A percentile compares a stretch with the other conserved stretches of the same genome.
These are phyloP conservation scores for Triangularia verruculosa DNA, from an alignment of 2,329 filamentous ascomycete species.

Conservation along the genomic window DNA sequence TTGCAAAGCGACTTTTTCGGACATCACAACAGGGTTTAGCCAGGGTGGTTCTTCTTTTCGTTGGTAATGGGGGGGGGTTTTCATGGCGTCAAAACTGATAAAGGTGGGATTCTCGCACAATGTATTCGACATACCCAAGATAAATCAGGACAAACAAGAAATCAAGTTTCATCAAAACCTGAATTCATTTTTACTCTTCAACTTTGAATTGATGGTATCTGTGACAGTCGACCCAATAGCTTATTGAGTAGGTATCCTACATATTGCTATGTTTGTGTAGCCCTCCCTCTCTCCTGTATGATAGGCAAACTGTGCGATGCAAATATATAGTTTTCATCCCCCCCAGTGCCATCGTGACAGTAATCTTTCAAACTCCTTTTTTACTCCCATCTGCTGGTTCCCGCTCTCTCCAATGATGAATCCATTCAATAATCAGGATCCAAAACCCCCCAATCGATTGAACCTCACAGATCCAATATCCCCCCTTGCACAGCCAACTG, in stretches of 20 bases:
- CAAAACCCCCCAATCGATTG: too few species aligned
- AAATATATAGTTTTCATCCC: too few species aligned
- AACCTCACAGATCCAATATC: too few species aligned
- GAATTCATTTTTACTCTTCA: not conserved
- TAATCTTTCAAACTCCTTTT: too few species aligned
- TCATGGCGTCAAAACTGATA: not conserved
- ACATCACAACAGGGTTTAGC: not conserved
- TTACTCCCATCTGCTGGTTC: too few species aligned
- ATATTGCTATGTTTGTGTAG: not conserved
- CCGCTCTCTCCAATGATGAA: too few species aligned
- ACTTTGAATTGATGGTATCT: not conserved
- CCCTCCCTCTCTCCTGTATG: too few species aligned
- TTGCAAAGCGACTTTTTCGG: not conserved
- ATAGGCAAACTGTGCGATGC: not conserved
- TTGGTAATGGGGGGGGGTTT: not conserved
- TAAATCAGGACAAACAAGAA: not conserved
- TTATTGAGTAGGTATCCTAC: not conserved
- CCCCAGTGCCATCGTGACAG: too few species aligned
- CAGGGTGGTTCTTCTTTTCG: not conserved
- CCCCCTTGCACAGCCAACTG: too few species aligned
- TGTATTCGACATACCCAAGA: not conserved
- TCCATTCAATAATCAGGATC: too few species aligned
- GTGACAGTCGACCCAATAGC: not conserved
- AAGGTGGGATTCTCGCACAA: not conserved
- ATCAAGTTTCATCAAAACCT: not conserved